Evolutionary conservation across 2,329 filamentous ascomycete genomes (phyloP).

Genomic region (Cytospora mali): DNA sequence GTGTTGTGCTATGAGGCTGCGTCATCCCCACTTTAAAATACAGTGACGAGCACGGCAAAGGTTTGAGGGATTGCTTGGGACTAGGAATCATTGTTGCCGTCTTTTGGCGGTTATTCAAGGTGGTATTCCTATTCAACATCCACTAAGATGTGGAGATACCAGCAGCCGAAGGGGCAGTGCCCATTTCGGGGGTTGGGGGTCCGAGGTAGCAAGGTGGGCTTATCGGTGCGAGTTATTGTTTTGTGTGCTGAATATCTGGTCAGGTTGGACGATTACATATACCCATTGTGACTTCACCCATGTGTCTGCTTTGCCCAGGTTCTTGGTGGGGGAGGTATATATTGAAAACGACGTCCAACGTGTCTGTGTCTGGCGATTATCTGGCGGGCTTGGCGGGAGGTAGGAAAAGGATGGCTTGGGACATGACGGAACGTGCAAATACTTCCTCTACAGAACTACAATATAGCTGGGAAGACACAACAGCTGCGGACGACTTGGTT

Average conservation of each 20-base stretch:
- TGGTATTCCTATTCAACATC: slow-evolving; percentile 21
- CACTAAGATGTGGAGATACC: slow-evolving; percentile 8
- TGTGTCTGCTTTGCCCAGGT: slow-evolving; percentile 6
- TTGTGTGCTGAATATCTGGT: slow-evolving; percentile 16
- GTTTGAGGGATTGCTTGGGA: neutral
- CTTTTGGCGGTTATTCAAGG: neutral
- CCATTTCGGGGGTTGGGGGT: neutral
- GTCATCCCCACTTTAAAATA: neutral
- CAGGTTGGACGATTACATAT: slow-evolving; percentile 22
- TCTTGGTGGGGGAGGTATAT: slow-evolving; percentile 2
- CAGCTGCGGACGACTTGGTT: slow-evolving; percentile 4
- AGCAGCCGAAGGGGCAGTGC: slow-evolving; percentile 19
- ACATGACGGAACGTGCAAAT: slow-evolving; percentile 8
- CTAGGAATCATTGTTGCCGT: neutral
- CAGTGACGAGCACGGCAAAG: neutral
- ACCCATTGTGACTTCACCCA: slow-evolving; percentile 26
- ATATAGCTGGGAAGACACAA: neutral
- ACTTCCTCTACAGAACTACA: slow-evolving; percentile 9
- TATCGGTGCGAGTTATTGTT: slow-evolving; percentile 8
- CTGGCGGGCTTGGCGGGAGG: slow-evolving; percentile 1
- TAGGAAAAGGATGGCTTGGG: neutral
- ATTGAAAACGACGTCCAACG: slow-evolving; percentile 1
- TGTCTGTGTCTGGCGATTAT: neutral
- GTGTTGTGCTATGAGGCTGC: neutral
- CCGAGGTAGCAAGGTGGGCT: slow-evolving; percentile 3